Conservation (phyloP, 768 basidiomycete genomes). For the Amylocystis lapponica region DNA sequence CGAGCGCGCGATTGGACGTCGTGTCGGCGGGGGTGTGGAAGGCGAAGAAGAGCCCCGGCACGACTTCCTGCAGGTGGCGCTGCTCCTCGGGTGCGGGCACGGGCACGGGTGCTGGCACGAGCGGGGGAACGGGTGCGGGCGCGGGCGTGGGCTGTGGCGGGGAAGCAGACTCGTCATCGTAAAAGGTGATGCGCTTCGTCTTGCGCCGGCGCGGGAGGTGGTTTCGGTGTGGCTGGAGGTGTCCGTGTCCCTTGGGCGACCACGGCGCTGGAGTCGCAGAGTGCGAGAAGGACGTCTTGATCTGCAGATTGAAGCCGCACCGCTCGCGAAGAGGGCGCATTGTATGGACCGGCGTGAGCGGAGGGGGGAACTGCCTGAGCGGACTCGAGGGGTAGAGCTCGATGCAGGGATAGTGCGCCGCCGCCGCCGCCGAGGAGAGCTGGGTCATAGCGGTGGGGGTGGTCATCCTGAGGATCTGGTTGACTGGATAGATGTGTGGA, state of each 20-base stretch:
- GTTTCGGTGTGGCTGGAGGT: constrained; percentile 20
- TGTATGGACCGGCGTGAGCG: constrained; percentile 4
- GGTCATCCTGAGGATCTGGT: neutral
- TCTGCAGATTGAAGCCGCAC: constrained; percentile 12
- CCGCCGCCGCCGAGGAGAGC: neutral
- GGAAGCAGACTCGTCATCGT: constrained; percentile 6
- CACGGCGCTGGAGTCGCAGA: constrained; percentile 6
- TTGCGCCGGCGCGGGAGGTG: constrained; percentile 16
- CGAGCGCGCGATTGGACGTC: constrained; percentile 2
- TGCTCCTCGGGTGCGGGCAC: constrained; percentile 5
- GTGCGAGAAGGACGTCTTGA: constrained; percentile 8
- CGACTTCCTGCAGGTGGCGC: constrained; percentile 16
- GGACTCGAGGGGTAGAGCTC: constrained; percentile 15
- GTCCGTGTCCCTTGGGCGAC: constrained; percentile 17
- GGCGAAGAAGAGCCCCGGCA: constrained; percentile 19
- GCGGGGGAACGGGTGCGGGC: neutral
- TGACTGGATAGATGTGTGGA: neutral
- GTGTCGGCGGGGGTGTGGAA: constrained; percentile 10
- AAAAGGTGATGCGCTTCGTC: constrained; percentile 8
- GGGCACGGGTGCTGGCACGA: neutral
- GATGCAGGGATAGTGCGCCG: neutral
- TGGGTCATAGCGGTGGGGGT: neutral
- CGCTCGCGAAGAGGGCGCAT: constrained; percentile 13
- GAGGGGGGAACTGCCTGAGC: constrained; percentile 11
- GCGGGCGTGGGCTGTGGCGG: constrained; percentile 1